A percentile compares a stretch with the other conserved stretches of the same genome.
These are phyloP conservation scores for Chlorella sp. DNA, from an alignment of 139 green algal species.

Conservation along the genomic window DNA sequence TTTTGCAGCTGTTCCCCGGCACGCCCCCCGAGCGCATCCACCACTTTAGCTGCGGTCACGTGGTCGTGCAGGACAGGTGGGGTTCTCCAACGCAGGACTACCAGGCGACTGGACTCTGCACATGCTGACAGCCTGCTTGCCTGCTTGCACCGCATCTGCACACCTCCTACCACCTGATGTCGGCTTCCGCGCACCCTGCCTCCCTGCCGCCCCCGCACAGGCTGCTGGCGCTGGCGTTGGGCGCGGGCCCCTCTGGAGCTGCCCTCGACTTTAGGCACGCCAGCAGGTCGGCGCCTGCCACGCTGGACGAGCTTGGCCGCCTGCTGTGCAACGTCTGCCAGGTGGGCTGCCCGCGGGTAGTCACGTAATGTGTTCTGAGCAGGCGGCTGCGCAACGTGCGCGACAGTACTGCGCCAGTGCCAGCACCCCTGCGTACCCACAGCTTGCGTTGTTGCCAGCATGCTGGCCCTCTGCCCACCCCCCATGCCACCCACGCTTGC, in stretches of 20 bases:
- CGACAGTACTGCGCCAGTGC: too few relatives aligned
- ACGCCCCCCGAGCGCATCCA: slow-evolving; percentile 36
- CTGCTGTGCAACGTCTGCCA: slow-evolving; percentile 74
- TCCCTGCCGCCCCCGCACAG: slow-evolving; percentile 1
- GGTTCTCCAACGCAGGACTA: background rate
- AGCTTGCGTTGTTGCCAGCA: too few relatives aligned
- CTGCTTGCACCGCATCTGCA: background rate
- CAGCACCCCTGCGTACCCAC: slow-evolving; percentile 65
- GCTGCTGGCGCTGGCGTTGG: slow-evolving; percentile 38
- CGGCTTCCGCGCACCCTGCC: background rate
- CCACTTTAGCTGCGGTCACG: slow-evolving; percentile 88
- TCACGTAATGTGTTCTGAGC: too few relatives aligned
- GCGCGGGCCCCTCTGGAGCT: slow-evolving; percentile 58
- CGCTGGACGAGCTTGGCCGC: slow-evolving; percentile 75
- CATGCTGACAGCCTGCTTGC: background rate
- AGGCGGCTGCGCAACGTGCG: too few relatives aligned
- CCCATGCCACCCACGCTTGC: too few relatives aligned
- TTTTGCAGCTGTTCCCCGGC: slow-evolving; percentile 72
- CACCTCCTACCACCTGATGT: background rate
- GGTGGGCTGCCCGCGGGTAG: slow-evolving; percentile 27
- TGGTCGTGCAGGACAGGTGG: slow-evolving; percentile 59
- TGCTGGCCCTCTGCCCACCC: too few relatives aligned
- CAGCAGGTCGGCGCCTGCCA: slow-evolving; percentile 23
- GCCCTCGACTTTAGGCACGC: slow-evolving; percentile 69
- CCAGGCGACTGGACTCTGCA: background rate